Evolutionary conservation across 345 rosid genomes (phyloP), one percentile per base, ranked within the genome.

Genomic region (Salix viminalis): DNA sequence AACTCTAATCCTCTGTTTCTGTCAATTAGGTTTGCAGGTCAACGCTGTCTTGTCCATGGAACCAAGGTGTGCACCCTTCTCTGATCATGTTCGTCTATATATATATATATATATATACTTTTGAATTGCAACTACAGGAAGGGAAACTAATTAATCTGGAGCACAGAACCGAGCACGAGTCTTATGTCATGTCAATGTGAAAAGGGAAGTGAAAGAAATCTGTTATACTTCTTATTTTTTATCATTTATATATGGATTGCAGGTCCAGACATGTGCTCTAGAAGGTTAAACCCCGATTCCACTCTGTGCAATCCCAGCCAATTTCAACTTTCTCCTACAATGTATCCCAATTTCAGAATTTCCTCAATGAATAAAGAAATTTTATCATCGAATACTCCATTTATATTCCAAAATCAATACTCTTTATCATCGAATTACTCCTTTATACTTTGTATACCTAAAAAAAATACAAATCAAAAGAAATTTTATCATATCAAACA

Each of bases 31-130:
- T 94, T 11, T 92, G 89, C 75, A 32, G 34, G 34, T 32, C 34
- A 4, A 32, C 34, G 34, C 34, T 32, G 34, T 32, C 92, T 93
- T 85, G 92, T 91, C n/a, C 91, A 93, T 83, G 98, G 97, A 69
- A 91, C 97, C 24, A 93, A 91, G 92, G 97, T 89, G 50, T 24
- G 69, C 69, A 39, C 67, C n/a, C 68, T 64, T 37, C 2, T 37
- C 1, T 64, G 71, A 56, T 4, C 21, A 68, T 28, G 30, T 36
- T 6, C n/a, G 36, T 62, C 28, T 24, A 24, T 21, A 7, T 64
- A 26, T 42, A 56, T 13, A 8, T 2, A 30, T 2, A 30, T 13
- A 7, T 58, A 23, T 42, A 56, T 7, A 8, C 60, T 68, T 16
- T 76, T 19, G 42, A 41, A 19, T 61, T 71, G 73, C 50, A 18